A percentile compares a stretch with the other conserved stretches of the same genome.
These are phyloP conservation scores for Auricularia sp. DNA, from an alignment of 768 basidiomycete species.

Conservation along the genomic window DNA sequence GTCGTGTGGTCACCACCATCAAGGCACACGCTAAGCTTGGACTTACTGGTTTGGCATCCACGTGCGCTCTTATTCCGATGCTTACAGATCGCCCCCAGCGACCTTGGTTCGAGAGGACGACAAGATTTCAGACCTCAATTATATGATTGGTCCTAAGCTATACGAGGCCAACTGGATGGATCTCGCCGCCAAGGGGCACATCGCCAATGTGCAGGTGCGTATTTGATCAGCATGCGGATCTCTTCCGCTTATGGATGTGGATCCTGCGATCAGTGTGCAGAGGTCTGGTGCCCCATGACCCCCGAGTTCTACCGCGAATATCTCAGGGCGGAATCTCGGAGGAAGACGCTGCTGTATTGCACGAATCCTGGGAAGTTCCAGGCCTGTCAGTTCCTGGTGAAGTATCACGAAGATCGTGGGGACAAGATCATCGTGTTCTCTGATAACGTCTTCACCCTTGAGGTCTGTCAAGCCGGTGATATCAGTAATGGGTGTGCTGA, in stretches of 20 bases:
- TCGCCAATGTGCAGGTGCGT: conserved; percentile 95
- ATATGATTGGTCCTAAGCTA: conserved; percentile 98
- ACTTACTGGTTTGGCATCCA: conserved; percentile 60
- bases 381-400: conserved; percentile 96
- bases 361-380: conserved; percentile 99
- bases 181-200: conserved; percentile 96
- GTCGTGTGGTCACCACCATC: conserved; percentile 94
- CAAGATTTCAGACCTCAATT: conserved; percentile 96
- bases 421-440: conserved; percentile 99
- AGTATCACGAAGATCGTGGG: conserved; percentile 93
- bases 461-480: conserved; percentile 42
- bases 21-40: conserved; percentile 98
- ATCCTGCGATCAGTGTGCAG: conserved; percentile 64
- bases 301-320: conserved; percentile 99
- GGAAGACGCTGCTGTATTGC: conserved; percentile 93
- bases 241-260: not conserved
- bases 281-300: conserved; percentile 99
- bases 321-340: conserved; percentile 81
- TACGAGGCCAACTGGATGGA: conserved; percentile 99
- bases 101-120: conserved; percentile 98
- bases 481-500: conserved; percentile 3
- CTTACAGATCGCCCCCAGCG: conserved; percentile 36
- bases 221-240: conserved; percentile 4
- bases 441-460: conserved; percentile 93
- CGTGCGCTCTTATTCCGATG: not conserved